phyloP scores from a whole-genome alignment of 2,329 filamentous ascomycete species.

The Ophiostoma pallidulum region DNA sequence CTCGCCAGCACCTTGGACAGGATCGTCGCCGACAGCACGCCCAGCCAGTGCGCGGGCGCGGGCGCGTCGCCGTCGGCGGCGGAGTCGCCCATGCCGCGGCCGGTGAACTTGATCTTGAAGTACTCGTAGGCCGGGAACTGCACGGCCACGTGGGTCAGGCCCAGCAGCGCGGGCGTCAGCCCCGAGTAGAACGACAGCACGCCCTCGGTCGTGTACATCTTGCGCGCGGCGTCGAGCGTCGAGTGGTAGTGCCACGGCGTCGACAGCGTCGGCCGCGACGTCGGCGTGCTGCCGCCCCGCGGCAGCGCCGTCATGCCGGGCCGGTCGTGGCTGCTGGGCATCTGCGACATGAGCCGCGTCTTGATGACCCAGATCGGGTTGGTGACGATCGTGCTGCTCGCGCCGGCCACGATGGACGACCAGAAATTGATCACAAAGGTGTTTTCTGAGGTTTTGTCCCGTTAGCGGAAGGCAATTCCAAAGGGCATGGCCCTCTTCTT shows the following conservation, averaged over 20 bases:
- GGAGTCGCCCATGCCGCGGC: slow-evolving; percentile 72
- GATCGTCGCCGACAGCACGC: slow-evolving; percentile 80
- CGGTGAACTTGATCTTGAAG: slow-evolving; percentile 83
- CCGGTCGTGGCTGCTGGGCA: slow-evolving; percentile 35
- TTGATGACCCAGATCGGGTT: slow-evolving; percentile 99
- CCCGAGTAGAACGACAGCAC: slow-evolving; percentile 90
- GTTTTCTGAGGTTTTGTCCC: slow-evolving; percentile 45
- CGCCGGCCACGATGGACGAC: slow-evolving; percentile 84
- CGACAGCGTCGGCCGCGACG: slow-evolving; percentile 44
- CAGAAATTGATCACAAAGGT: slow-evolving; percentile 72
- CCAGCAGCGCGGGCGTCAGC: slow-evolving; percentile 81
- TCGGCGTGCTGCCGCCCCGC: slow-evolving; percentile 43
- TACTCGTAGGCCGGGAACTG: slow-evolving; percentile 96
- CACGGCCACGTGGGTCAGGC: slow-evolving; percentile 89
- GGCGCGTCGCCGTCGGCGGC: slow-evolving; percentile 44
- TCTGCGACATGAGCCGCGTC: slow-evolving; percentile 94
- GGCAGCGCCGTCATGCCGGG: slow-evolving; percentile 37
- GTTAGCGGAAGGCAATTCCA: neutral
- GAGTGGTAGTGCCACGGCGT: slow-evolving; percentile 86
- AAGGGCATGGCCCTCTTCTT: too few species aligned
- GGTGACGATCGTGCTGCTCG: slow-evolving; percentile 84
- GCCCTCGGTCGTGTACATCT: slow-evolving; percentile 92
- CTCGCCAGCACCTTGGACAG: slow-evolving; percentile 91
- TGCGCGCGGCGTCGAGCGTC: slow-evolving; percentile 82
- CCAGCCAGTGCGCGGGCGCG: slow-evolving; percentile 63